Evolutionary conservation across 164 flowering plant genomes (phyloP), one percentile per base, ranked within the genome.

Genomic region (Tetrastigma voinierianum): DNA sequence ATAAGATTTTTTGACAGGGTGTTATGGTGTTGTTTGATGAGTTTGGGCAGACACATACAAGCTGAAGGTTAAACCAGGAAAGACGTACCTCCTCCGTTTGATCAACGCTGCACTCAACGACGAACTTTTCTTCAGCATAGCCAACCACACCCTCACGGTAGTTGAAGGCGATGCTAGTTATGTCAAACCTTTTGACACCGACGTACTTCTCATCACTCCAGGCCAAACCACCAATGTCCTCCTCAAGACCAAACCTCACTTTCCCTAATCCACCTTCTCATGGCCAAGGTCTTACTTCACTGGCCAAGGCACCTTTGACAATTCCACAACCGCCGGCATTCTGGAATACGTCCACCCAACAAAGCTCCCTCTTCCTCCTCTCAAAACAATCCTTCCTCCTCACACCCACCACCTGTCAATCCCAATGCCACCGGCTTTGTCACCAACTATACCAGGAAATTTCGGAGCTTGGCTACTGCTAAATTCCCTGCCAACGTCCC

Each of bases 61-160:
- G 76, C 67, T 86, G 17, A 78, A 69, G 55, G 90, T 86, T 51
- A 68, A 76, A 62, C 83, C 84, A 1, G 86, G 90, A 17, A 84
- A 82, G 72, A 83, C 84, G n/a, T 81, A 83, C 46, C 80, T 85
- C 45, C 84, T 86, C 20, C 83, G 86, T 2, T 7, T 85, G 46
- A 83, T 86, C 84, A 86, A 84, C 48, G 90, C 86, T 67, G 89
- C 87, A 71, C 85, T 83, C 79, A 86, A 86, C 53, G 80, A 82
- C 49, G 85, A 86, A 64, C 86, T 86, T 62, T 86, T 83, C 80
- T 86, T 86, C 77, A 75, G 82, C 77, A 79, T 86, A 1, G 88
- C 90, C 59, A 77, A 80, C 74, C 90, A 86, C 67, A 66, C 74
- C 16, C 67, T 86, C 45, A 84, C 83, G 9, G 82, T 84, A 2